A percentile compares a stretch with the other conserved stretches of the same genome.
Conservation (phyloP, 805 yeast species). For the Wickerhamiella domercqiae region DNA sequence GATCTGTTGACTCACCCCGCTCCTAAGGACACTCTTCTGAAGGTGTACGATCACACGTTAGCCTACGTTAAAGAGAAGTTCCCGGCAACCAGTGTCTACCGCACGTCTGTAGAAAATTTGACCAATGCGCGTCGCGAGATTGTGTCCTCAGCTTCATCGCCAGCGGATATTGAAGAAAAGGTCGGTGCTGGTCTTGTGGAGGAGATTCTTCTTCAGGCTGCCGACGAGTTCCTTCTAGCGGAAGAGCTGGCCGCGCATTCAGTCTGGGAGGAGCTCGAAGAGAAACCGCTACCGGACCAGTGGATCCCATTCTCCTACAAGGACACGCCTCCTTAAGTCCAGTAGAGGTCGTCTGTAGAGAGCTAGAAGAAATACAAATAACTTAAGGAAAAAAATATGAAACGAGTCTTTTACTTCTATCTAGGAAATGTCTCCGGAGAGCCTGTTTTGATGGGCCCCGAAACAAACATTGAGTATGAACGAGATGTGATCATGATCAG, state of each 20-base stretch:
- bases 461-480: too few species aligned
- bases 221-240: conserved; percentile 59
- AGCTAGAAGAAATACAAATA: conserved; percentile 2
- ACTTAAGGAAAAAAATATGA: conserved; percentile 1
- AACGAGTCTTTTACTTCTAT: background rate
- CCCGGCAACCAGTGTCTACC: conserved; percentile 61
- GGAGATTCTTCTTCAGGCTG: conserved; percentile 68
- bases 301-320: conserved; percentile 33
- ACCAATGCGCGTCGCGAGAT: conserved; percentile 53
- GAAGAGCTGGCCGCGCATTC: conserved; percentile 53
- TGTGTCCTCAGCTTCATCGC: conserved; percentile 47
- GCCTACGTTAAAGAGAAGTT: conserved; percentile 40
- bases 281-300: conserved; percentile 64
- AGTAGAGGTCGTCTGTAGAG: background rate
- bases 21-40: conserved; percentile 64
- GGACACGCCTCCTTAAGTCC: conserved; percentile 5
- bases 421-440: too few species aligned
- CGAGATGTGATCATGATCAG: too few species aligned
- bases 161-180: conserved; percentile 50
- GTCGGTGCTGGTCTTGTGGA: conserved; percentile 77
- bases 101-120: conserved; percentile 56
- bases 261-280: conserved; percentile 69
- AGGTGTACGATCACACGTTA: conserved; percentile 58
- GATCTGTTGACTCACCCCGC: conserved; percentile 68
- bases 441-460: too few species aligned